Evolutionary conservation across 306 rosid genomes (phyloP).

Genomic region (Quillaja saponaria): DNA sequence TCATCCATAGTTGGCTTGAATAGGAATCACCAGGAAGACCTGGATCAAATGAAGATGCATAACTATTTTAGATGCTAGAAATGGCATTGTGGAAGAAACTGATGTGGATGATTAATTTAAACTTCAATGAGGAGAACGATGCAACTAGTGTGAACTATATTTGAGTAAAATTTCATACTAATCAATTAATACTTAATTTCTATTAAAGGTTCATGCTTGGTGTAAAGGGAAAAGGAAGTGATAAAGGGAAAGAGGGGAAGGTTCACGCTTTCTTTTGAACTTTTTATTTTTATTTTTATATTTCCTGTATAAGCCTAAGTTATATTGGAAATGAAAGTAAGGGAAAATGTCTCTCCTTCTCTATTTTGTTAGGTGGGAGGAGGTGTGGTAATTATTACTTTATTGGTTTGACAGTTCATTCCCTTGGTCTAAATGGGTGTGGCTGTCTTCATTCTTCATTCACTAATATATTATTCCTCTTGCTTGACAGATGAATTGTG

Average conservation of each 20-base stretch:
- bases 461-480: conserved; percentile 26
- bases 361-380: too few relatives aligned
- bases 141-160: conserved; percentile 21
- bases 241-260: too few relatives aligned
- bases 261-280: too few relatives aligned
- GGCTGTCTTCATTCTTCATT: conserved; percentile 3
- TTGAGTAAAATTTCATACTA: background rate
- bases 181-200: too few relatives aligned
- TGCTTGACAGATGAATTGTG: conserved; percentile 86
- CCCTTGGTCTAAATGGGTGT: background rate
- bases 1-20: conserved; percentile 5
- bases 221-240: too few relatives aligned
- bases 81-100: background rate
- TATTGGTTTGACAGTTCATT: too few relatives aligned
- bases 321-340: too few relatives aligned
- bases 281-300: too few relatives aligned
- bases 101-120: background rate
- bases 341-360: too few relatives aligned
- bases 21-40: background rate
- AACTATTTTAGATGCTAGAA: background rate
- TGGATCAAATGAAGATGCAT: background rate
- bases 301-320: too few relatives aligned
- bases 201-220: too few relatives aligned
- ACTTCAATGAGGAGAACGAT: conserved; percentile 1
- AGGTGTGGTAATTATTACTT: too few relatives aligned